Evolutionary conservation across 768 basidiomycete genomes (phyloP), one percentile per base, ranked within the genome.

Genomic region (Stropharia rugosoannulata): DNA sequence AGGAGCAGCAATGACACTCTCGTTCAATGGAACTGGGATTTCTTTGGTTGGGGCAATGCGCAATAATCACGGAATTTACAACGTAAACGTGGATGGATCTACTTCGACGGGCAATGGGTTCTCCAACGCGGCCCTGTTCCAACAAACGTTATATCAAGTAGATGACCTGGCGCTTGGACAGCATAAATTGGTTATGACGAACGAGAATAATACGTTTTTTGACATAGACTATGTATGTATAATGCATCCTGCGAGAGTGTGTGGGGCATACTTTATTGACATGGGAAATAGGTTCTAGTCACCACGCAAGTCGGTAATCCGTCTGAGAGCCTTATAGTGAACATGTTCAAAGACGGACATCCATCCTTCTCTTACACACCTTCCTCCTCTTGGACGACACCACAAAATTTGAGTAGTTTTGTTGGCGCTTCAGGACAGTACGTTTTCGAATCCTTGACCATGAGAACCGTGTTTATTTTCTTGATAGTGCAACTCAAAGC

Each of bases 381-480:
- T 2, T 11, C 65, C 7, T 56, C 61, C 22, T 55, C 61, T 5
- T 81, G 79, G 80, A 59, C 40, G 4, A 67, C 70, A 5, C 62
- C 71, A 12, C 58, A 59, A 32, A 51, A 60, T n/a, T 36, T 75
- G 1, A 74, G 74, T 37, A 61, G 71, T 22, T 81, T 77, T 58
- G 68, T 62, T 15, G 77, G 77, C 6, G 71, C 75, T 43, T 72
- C 75, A 18, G 79, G 74, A 52, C 79, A 76, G 79, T 74, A 56
- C 38, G 73, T 69, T 16, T 4, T 18, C 3, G 35, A 25, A 18
- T 37, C 37, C 13, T 15, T 46, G 6, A 37, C 19, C 36, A 22
- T 18, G 35, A 27, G 29, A 18, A 6, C 39, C 19, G 16, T 43
- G 5, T 29, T 38, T 10, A 35, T 13, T 50, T 22, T 35, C 35